These are phyloP conservation scores for Suhomyces sp. DNA, from an alignment of 805 yeast species.

Conservation along the genomic window DNA sequence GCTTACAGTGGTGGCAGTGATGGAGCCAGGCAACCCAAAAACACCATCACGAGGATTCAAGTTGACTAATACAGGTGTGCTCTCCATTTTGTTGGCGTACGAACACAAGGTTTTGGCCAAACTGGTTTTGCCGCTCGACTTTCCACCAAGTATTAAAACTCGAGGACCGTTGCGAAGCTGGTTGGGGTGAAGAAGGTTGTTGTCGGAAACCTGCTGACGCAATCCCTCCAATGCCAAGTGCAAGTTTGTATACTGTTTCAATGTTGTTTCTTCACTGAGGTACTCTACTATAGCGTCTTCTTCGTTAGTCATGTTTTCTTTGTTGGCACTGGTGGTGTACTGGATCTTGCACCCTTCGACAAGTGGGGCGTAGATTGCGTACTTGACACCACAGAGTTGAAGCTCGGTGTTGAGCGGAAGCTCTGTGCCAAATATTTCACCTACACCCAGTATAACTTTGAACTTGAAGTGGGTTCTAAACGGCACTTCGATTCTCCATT, in stretches of 20 bases:
- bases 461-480: constrained; percentile 49
- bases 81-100: constrained; percentile 71
- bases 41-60: constrained; percentile 73
- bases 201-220: constrained; percentile 31
- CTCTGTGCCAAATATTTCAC: constrained; percentile 92
- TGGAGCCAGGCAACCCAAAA: constrained; percentile 75
- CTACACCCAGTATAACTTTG: constrained; percentile 62
- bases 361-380: constrained; percentile 38
- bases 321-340: constrained; percentile 33
- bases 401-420: constrained; percentile 64
- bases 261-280: constrained; percentile 66
- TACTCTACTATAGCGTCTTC: constrained; percentile 52
- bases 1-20: constrained; percentile 80
- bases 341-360: constrained; percentile 65
- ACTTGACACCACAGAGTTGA: constrained; percentile 37
- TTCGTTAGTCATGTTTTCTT: constrained; percentile 29
- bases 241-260: constrained; percentile 61
- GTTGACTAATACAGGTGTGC: constrained; percentile 70
- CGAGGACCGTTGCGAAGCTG: constrained; percentile 46
- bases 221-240: constrained; percentile 71
- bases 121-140: constrained; percentile 75
- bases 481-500: constrained; percentile 77
- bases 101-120: constrained; percentile 65
- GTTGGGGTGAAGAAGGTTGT: constrained; percentile 14
- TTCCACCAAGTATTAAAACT: constrained; percentile 73